These are phyloP conservation scores for Zygosaccharomyces sapae DNA, from an alignment of 1,139 yeast genomes.

Conservation along the genomic window DNA sequence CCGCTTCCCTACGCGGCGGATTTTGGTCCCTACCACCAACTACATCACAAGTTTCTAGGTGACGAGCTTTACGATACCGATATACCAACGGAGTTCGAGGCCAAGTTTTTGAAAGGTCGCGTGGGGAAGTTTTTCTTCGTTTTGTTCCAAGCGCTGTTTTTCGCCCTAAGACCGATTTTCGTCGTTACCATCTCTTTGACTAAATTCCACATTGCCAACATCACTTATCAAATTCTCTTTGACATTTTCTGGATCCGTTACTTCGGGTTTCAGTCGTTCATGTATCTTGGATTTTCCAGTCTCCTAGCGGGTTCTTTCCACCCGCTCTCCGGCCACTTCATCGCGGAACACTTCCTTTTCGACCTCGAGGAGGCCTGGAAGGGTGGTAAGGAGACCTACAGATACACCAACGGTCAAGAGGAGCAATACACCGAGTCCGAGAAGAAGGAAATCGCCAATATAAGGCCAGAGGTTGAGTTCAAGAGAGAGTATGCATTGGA, in stretches of 20 bases:
- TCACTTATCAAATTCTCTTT: constrained; percentile 53
- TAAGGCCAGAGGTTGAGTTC: constrained; percentile 15
- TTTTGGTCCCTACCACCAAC: constrained; percentile 85
- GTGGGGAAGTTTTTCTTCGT: constrained; percentile 90
- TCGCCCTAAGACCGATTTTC: constrained; percentile 87
- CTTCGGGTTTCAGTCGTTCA: constrained; percentile 63
- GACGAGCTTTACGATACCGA: constrained; percentile 82
- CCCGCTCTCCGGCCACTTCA: constrained; percentile 93
- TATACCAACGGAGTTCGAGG: constrained; percentile 76
- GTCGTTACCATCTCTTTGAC: constrained; percentile 73
- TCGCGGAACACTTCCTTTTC: constrained; percentile 86
- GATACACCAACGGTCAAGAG: constrained; percentile 12
- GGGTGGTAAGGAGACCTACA: constrained; percentile 16
- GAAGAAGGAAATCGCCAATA: constrained; percentile 8
- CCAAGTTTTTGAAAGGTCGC: constrained; percentile 64
- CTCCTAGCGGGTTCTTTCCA: constrained; percentile 89
- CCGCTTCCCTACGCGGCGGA: constrained; percentile 90
- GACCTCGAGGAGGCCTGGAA: constrained; percentile 16
- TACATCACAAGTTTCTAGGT: constrained; percentile 90
- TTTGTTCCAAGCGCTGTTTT: constrained; percentile 81
- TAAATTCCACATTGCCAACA: constrained; percentile 65
- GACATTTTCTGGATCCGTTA: constrained; percentile 53
- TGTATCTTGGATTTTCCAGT: constrained; percentile 69
- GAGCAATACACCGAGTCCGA: constrained; percentile 10
- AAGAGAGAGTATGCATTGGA: constrained; percentile 40